Conservation (phyloP, 1,284 basidiomycete genomes). For the Sporisorium scitamineum region DNA sequence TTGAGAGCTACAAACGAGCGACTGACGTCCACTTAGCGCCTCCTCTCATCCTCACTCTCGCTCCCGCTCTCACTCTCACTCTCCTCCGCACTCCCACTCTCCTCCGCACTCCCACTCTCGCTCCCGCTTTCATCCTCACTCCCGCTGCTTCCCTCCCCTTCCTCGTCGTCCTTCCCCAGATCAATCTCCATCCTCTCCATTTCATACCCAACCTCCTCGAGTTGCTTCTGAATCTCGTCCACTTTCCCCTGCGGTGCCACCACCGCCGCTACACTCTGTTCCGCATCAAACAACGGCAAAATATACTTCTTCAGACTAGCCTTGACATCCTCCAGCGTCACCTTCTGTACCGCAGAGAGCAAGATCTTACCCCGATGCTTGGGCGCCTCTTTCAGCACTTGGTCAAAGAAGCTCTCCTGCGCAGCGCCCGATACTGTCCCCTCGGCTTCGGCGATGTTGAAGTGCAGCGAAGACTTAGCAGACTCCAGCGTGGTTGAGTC, state of each 20-base stretch:
- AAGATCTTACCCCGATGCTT: constrained; percentile 59
- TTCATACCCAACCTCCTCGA: constrained; percentile 80
- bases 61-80: constrained; percentile 42
- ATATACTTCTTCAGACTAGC: constrained; percentile 80
- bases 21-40: background rate
- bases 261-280: constrained; percentile 82
- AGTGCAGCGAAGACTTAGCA: constrained; percentile 91
- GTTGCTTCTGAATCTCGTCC: constrained; percentile 78
- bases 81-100: constrained; percentile 51
- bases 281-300: constrained; percentile 85
- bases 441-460: constrained; percentile 81
- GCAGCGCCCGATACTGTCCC: constrained; percentile 88
- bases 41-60: constrained; percentile 22
- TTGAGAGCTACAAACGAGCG: too few relatives aligned
- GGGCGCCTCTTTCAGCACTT: constrained; percentile 52
- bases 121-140: constrained; percentile 12
- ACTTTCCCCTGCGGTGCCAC: constrained; percentile 85
- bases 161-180: constrained; percentile 71
- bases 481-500: constrained; percentile 87
- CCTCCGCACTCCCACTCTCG: constrained; percentile 28
- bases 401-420: constrained; percentile 61
- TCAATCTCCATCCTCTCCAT: constrained; percentile 81
- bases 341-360: constrained; percentile 71
- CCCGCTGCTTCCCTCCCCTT: constrained; percentile 17
- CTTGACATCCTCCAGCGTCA: constrained; percentile 83